Evolutionary conservation across 352 stramenopile species (phyloP).

Genomic region (Phytopythium boreale): DNA sequence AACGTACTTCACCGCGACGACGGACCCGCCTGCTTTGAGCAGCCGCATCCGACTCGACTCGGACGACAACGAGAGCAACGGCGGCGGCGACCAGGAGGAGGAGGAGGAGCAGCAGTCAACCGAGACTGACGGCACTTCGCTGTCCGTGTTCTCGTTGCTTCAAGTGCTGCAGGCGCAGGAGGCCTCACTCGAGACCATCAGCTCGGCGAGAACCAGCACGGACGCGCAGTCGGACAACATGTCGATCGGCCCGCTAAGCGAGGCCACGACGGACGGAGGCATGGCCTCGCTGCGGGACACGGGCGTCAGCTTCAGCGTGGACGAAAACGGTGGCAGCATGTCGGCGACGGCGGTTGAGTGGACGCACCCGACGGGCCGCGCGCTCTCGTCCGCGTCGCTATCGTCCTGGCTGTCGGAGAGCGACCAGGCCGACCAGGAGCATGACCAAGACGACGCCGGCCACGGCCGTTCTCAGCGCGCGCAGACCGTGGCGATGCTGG

Average conservation of each 20-base stretch:
- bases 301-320: conserved; percentile 4
- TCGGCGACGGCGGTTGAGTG: not conserved
- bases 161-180: conserved; percentile 4
- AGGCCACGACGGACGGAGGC: not conserved
- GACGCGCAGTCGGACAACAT: not conserved
- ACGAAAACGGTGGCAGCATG: not conserved
- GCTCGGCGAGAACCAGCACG: not conserved
- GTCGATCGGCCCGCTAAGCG: not conserved
- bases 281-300: not conserved
- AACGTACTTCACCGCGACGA: not conserved
- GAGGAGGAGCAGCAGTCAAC: not conserved
- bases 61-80: not conserved
- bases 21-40: not conserved
- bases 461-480: not conserved
- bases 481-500: not conserved
- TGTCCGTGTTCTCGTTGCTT: conserved; percentile 3
- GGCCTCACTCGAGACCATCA: conserved; percentile 2
- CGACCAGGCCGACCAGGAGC: not conserved
- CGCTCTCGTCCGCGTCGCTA: not conserved
- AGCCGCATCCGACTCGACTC: not conserved
- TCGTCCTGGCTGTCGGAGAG: conserved; percentile 5
- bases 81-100: not conserved
- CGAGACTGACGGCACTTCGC: not conserved
- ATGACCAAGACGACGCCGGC: not conserved
- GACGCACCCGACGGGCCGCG: conserved; percentile 1